Conservation (phyloP, 73 alveolate species). For the Paramecium octaurelia region DNA sequence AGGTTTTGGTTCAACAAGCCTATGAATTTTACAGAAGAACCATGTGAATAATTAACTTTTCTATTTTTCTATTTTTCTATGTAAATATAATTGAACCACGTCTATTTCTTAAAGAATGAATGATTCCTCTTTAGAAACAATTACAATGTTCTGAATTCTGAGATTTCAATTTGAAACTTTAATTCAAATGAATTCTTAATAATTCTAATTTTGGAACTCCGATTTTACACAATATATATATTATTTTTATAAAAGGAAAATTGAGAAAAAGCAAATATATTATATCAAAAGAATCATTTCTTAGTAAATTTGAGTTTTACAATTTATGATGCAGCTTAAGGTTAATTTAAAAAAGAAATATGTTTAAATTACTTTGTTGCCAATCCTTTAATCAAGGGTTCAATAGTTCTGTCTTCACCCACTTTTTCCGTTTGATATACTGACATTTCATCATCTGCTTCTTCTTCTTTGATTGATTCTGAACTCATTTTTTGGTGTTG, state of each 20-base stretch:
- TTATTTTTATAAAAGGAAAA: not conserved
- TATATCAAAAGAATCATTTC: not conserved
- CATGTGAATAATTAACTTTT: not conserved
- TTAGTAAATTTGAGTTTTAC: not conserved
- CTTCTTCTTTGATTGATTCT: constrained; percentile 4
- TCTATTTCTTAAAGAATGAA: too few relatives aligned
- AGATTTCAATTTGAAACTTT: too few relatives aligned
- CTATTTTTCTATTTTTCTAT: not conserved
- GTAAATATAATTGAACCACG: not conserved
- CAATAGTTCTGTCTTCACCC: not conserved
- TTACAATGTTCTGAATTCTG: too few relatives aligned
- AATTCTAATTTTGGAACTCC: too few relatives aligned
- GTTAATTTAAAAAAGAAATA: not conserved
- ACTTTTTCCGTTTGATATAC: not conserved
- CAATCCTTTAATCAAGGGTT: not conserved
- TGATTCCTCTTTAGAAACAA: too few relatives aligned
- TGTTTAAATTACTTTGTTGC: not conserved
- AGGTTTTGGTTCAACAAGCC: not conserved
- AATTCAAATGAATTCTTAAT: too few relatives aligned
- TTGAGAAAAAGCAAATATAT: not conserved
- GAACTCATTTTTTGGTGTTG: not conserved
- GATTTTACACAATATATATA: too few relatives aligned
- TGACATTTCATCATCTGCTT: not conserved
- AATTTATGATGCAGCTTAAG: not conserved
- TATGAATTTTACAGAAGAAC: not conserved